phyloP scores from a whole-genome alignment of 805 yeast species.

The Wickerhamomyces sydowiorum region DNA sequence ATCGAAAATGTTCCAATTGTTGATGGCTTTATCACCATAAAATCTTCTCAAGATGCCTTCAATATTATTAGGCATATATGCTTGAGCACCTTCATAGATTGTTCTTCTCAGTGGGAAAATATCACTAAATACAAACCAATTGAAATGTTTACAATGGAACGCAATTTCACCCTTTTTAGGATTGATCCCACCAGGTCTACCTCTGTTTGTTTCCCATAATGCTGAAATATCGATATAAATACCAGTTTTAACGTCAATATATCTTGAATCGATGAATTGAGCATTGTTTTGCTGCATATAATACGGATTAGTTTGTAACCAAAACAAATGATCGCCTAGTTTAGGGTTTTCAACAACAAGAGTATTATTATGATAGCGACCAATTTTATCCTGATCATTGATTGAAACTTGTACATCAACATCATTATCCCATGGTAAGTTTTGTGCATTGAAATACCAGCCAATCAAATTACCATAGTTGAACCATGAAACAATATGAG shows the following conservation, averaged over 20 bases:
- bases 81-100: constrained; percentile 37
- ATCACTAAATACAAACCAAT: constrained; percentile 23
- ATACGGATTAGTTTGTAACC: constrained; percentile 29
- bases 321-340: constrained; percentile 26
- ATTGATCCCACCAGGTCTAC: constrained; percentile 10
- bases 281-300: constrained; percentile 33
- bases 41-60: constrained; percentile 30
- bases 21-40: constrained; percentile 27
- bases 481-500: constrained; percentile 48
- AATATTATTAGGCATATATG: constrained; percentile 36
- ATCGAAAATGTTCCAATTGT: constrained; percentile 14
- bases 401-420: constrained; percentile 58
- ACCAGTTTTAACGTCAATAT: constrained; percentile 44
- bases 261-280: constrained; percentile 37
- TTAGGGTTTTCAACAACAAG: constrained; percentile 37
- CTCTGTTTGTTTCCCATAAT: constrained; percentile 16
- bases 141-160: constrained; percentile 18
- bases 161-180: constrained; percentile 5
- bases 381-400: constrained; percentile 35
- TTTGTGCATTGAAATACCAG: constrained; percentile 55
- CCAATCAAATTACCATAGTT: constrained; percentile 61
- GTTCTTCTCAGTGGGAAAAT: constrained; percentile 36
- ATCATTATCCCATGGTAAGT: constrained; percentile 58
- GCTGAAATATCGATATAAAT: constrained; percentile 46
- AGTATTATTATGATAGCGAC: constrained; percentile 42